Base-by-base conservation (phyloP, 148 eudicot genomes). In the Chenopodium berlandieri region DNA sequence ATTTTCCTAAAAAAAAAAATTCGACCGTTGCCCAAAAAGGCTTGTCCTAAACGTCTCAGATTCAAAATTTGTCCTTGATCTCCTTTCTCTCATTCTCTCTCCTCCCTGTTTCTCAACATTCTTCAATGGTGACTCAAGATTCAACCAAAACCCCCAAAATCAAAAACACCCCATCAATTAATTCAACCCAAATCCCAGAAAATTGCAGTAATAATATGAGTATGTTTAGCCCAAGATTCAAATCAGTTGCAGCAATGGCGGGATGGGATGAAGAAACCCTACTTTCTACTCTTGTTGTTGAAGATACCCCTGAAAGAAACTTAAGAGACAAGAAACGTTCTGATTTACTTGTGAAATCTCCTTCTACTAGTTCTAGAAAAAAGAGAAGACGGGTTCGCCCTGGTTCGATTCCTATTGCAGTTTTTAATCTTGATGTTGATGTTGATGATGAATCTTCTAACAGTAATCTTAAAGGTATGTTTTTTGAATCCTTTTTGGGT, bases 221-320 rank as follows among this genome's bases (percentile, higher is more conserved):
- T 23, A 62, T 94, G 82, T 84, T 94, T 37, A 92, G 94, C 71
- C 96, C 97, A 3, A 73, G 93, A 78, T 92, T 94, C 84, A 91
- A 89, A 89, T 91, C 98, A 3, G 92, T 90, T 67, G 98, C 94
- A 1, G 97, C 83, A n/a, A 89, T 91, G 98, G 94, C 97, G 2
- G 98, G 98, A 44, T 91, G 96, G 96, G 94, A 94, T 65, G 98
- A 92, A 86, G 98, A 94, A 80, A 83, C 98, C 1, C 88, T 94
- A 68, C 72, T 94, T 16, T 94, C 98, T 0, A 90, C 89, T 40
- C 87, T 92, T 13, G 87, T 90, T 2, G 97, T 94, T 4, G 97
- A 92, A 78, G 97, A 92, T 79, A 92, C 98, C 0, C 98, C 97
- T 1, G 97, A 91, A 13, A 78, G 97, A 52, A 82, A 80, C 17